Evolutionary conservation across 352 stramenopile species (phyloP).

Genomic region (Phytophthora crassamura): DNA sequence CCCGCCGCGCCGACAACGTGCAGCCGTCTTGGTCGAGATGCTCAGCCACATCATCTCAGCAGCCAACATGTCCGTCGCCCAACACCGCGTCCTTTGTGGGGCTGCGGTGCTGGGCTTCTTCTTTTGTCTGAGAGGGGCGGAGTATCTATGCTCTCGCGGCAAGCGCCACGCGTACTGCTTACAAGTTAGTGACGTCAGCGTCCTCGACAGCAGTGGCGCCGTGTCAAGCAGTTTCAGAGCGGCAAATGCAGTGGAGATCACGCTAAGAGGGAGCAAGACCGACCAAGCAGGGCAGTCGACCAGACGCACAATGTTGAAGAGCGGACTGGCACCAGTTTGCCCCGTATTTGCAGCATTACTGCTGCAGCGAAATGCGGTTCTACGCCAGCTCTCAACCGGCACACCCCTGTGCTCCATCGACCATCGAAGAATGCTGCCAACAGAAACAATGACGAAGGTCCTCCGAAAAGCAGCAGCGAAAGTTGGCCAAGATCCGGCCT

Average conservation of each 20-base stretch:
- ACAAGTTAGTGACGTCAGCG: slow-evolving; percentile 9
- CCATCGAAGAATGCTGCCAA: neutral
- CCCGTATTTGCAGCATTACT: slow-evolving; percentile 8
- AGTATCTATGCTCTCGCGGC: slow-evolving; percentile 2
- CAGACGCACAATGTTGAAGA: slow-evolving; percentile 1
- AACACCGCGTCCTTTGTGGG: slow-evolving; percentile 25
- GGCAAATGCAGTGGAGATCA: slow-evolving; percentile 3
- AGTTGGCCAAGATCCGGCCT: neutral
- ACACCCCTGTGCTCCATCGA: slow-evolving; percentile 5
- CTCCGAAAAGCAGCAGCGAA: slow-evolving; percentile 8
- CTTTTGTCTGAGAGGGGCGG: slow-evolving; percentile 12
- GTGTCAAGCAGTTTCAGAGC: slow-evolving; percentile 3
- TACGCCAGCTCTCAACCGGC: neutral
- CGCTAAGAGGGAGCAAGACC: slow-evolving; percentile 2
- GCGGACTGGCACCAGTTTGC: slow-evolving; percentile 7
- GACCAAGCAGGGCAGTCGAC: slow-evolving; percentile 7
- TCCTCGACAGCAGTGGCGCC: too few species aligned
- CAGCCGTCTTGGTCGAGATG: slow-evolving; percentile 13
- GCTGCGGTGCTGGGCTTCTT: slow-evolving; percentile 20
- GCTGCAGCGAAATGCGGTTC: neutral
- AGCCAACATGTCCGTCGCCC: slow-evolving; percentile 14
- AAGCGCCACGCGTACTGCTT: slow-evolving; percentile 16
- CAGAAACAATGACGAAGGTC: slow-evolving; percentile 16
- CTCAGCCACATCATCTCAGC: neutral
- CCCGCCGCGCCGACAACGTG: neutral